Conservation (phyloP, 345 rosid genomes). For the Hevea brasiliensis region DNA sequence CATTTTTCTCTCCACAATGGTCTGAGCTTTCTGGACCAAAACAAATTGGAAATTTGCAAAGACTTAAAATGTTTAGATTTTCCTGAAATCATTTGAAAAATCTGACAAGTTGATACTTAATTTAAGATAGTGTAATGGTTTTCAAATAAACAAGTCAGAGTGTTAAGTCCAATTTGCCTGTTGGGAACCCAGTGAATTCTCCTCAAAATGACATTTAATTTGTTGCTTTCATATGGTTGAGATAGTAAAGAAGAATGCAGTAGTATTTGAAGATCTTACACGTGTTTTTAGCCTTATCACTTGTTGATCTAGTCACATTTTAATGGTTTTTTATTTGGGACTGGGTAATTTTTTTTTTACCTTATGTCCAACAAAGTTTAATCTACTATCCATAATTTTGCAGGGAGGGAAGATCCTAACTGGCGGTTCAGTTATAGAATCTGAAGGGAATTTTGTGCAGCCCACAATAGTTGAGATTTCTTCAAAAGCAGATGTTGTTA, state of each 20-base stretch:
- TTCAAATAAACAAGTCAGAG: neutral
- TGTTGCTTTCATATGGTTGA: conserved; percentile 3
- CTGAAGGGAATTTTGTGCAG: conserved; percentile 89
- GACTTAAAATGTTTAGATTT: neutral
- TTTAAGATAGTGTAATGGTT: no score
- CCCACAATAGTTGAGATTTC: conserved; percentile 94
- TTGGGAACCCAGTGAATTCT: neutral
- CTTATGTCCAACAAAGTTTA: neutral
- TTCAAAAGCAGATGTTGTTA: conserved; percentile 61
- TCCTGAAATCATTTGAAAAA: neutral
- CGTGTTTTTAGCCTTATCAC: neutral
- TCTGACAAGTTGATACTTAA: neutral
- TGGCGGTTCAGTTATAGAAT: conserved; percentile 66
- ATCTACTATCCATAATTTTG: conserved; percentile 9
- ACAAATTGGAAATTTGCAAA: neutral
- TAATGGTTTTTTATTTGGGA: neutral
- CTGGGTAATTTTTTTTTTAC: no score
- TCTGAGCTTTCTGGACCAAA: neutral
- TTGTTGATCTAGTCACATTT: neutral
- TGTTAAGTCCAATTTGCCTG: neutral
- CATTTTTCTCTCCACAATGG: neutral
- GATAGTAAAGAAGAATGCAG: neutral
- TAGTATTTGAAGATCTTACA: neutral
- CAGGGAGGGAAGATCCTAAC: conserved; percentile 91
- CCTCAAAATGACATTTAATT: neutral